Evolutionary conservation across 1,284 basidiomycete species (phyloP).

Genomic region (Cryptococcus sp.): DNA sequence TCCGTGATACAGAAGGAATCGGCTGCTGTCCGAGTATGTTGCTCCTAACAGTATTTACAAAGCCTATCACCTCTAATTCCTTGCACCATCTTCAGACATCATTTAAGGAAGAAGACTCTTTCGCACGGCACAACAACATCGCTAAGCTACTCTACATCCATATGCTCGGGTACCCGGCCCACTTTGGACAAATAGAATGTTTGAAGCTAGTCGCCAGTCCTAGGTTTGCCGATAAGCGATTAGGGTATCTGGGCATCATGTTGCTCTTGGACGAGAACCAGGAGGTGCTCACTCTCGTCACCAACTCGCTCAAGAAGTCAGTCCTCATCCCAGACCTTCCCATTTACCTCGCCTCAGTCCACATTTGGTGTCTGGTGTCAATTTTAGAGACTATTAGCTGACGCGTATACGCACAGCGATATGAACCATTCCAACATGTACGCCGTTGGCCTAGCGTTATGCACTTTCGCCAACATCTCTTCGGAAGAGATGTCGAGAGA

Average conservation of each 20-base stretch:
- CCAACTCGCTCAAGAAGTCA: slow-evolving; percentile 98
- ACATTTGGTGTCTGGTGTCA: neutral
- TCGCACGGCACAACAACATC: slow-evolving; percentile 92
- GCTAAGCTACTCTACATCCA: slow-evolving; percentile 99
- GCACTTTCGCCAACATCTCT: slow-evolving; percentile 98
- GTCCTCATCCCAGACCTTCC: slow-evolving; percentile 46
- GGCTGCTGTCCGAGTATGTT: slow-evolving; percentile 76
- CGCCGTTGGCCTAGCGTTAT: slow-evolving; percentile 93
- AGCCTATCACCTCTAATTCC: neutral
- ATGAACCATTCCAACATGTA: slow-evolving; percentile 99
- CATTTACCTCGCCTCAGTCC: neutral
- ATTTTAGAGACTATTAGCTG: neutral
- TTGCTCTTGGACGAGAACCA: slow-evolving; percentile 95
- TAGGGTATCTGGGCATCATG: slow-evolving; percentile 99
- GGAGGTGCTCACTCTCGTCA: slow-evolving; percentile 95
- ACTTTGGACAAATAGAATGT: slow-evolving; percentile 99
- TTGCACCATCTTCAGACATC: slow-evolving; percentile 61
- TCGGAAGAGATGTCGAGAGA: slow-evolving; percentile 99
- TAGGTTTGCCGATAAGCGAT: slow-evolving; percentile 91
- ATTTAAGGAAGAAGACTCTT: slow-evolving; percentile 95
- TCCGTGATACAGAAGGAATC: slow-evolving; percentile 97
- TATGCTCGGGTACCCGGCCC: slow-evolving; percentile 98
- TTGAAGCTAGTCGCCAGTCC: slow-evolving; percentile 98
- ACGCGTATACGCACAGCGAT: slow-evolving; percentile 64
- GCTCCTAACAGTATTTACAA: neutral